phyloP scores from a whole-genome alignment of 495 filamentous ascomycete genomes.

The Penicillium arizonense region DNA sequence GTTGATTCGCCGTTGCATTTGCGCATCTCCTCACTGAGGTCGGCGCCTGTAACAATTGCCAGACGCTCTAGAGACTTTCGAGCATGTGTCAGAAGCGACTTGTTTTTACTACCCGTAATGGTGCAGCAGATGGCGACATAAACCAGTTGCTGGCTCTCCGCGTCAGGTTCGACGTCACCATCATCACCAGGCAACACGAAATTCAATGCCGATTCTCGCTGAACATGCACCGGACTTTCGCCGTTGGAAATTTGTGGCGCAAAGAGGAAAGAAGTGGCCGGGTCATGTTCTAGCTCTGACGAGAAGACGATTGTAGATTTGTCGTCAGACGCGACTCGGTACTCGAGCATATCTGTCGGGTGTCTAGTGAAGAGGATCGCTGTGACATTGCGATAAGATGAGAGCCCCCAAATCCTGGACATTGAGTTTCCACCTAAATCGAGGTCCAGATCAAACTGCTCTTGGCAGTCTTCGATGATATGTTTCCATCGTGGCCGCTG shows the following conservation, averaged over 20 bases:
- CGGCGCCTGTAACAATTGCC: conserved; percentile 22
- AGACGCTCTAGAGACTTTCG: conserved; percentile 29
- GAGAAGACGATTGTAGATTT: conserved; percentile 36
- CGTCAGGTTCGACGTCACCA: conserved; percentile 5
- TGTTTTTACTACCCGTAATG: conserved; percentile 27
- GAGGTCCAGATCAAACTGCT: conserved; percentile 43
- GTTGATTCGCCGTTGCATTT: conserved; percentile 19
- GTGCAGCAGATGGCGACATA: conserved; percentile 42
- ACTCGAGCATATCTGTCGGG: conserved; percentile 54
- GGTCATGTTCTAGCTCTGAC: conserved; percentile 1
- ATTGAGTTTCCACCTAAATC: conserved; percentile 43
- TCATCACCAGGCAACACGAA: conserved; percentile 27
- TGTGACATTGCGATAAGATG: conserved; percentile 37
- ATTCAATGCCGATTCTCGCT: conserved; percentile 24
- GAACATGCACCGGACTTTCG: conserved; percentile 7
- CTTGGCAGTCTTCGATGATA: conserved; percentile 30
- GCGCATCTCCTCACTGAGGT: conserved; percentile 33
- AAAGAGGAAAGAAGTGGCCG: conserved; percentile 11
- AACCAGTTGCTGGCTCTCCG: conserved; percentile 28
- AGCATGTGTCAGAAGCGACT: conserved; percentile 25
- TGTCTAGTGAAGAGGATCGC: conserved; percentile 46
- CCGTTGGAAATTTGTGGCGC: not conserved
- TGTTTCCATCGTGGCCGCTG: conserved; percentile 30
- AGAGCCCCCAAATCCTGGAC: conserved; percentile 50
- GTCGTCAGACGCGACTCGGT: conserved; percentile 41